Conservation (phyloP, 2,329 filamentous ascomycete species). For the Colletotrichum endophyticum region DNA sequence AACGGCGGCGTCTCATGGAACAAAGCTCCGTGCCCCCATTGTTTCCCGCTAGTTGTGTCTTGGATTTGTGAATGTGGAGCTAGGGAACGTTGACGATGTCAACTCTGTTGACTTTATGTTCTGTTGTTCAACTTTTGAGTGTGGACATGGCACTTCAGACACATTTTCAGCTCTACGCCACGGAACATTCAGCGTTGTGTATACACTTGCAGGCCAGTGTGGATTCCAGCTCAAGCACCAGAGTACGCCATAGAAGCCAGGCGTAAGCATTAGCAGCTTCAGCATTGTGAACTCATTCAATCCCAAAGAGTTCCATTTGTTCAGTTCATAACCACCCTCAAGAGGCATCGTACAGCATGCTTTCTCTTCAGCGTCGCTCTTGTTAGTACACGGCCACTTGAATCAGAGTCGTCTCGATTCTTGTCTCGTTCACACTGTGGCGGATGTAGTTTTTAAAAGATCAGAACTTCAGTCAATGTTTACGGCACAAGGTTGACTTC, state of each 20-base stretch:
- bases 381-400: neutral
- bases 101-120: neutral
- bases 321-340: neutral
- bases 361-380: neutral
- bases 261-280: neutral
- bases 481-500: neutral
- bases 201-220: neutral
- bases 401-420: neutral
- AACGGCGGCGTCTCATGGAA: neutral
- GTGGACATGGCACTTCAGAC: neutral
- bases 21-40: neutral
- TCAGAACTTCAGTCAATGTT: fast-evolving
- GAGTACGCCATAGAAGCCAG: neutral
- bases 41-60: neutral
- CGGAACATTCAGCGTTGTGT: neutral
- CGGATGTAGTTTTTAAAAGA: neutral
- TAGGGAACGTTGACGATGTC: neutral
- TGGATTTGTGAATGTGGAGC: neutral
- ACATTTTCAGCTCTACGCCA: neutral
- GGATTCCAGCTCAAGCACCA: neutral
- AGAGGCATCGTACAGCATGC: neutral
- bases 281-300: neutral
- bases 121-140: neutral
- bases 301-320: neutral
- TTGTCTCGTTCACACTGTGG: neutral